Base-by-base conservation (phyloP, 2,329 filamentous ascomycete species). In the Colletotrichum spaethianum region DNA sequence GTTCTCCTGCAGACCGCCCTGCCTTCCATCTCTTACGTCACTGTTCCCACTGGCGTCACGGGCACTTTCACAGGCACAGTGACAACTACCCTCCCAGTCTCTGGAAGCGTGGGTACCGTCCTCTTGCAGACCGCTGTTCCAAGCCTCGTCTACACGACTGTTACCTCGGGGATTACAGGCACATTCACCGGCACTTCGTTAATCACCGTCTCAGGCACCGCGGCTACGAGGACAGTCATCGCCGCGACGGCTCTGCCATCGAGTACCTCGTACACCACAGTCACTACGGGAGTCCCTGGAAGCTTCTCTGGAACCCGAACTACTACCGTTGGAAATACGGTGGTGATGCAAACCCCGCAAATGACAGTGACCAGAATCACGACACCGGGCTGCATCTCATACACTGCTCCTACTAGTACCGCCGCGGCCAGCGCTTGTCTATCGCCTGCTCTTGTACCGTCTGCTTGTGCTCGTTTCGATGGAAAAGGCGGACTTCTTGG, bases 361-460 rank as follows among this genome's bases (percentile, higher is more conserved):
- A n/a, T n/a, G n/a, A n/a, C n/a, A n/a, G n/a, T n/a, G n/a, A n/a
- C n/a, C n/a, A n/a, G n/a, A n/a, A n/a, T n/a, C n/a, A n/a, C n/a
- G n/a, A n/a, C 63, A 4, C 50, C 68, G 1, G 68, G 68, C 8
- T 71, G 68, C 33, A 56, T 71, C 3, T 31, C 68, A 2, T n/a
- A 67, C 68, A 7, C 68, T 63, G 1, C 26, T n/a, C n/a, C 16
- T 1, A 20, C 63, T 1, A 33, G 36, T 7, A 4, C 48, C 1
- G n/a, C 50, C 2, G n/a, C 42, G 20, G 31, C 5, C 14, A 20
- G 16, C 38, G 31, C 4, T 20, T 70, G 62, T 4, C 1, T 8
- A 5, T 20, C 28, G 8, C 33, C 12, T 0, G 4, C 18, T 3
- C 6, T 3, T 0, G 2, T 63, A 16, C 60, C 60, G 2, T 1